Evolutionary conservation across 305 asterid genomes (phyloP), one percentile per base, ranked within the genome.

Genomic region (Fraxinus greggii): DNA sequence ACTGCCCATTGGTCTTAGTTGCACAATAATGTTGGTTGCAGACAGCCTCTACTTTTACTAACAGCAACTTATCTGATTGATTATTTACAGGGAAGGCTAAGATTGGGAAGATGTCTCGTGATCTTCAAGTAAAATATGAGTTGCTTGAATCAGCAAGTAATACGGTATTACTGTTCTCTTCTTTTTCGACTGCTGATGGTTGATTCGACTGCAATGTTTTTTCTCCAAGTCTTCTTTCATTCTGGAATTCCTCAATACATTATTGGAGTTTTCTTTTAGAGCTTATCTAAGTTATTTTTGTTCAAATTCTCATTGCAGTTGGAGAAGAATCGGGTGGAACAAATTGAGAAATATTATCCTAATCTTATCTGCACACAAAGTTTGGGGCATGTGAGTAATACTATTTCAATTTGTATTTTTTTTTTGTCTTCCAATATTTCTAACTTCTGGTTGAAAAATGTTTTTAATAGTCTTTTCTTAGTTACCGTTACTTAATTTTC

Each of bases 301-400:
- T 80, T 82, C 84, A 75, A 78, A 78, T 72, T 87, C 85, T 86
- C 79, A 85, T 88, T 54, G 92, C 93, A 95, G 98, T 79, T 95
- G 94, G 94, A 93, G 83, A 93, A 85, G 84, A 92, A 88, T 72
- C 90, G 90, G 31, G 80, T 76, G 54, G 99, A 96, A 81, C 97
- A 93, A 83, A 87, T 94, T 80, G 98, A 96, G 90, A 96, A 91
- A 85, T 88, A 90, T 86, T 96, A 88, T 87, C 98, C 98, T 79
- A 94, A 92, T 88, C 94, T 93, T 80, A 88, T 96, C 85, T 86
- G 93, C 93, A 92, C 97, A 61, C 98, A 94, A 87, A 91, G 87
- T 81, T 91, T 94, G 85, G 98, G 98, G 83, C 97, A 86, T 89
- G 99, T 96, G 85, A 92, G 98, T 85, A 65, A 56, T 48, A 28